Conservation (phyloP, 2,329 filamentous ascomycete genomes). For the Aureobasidium pullulans region DNA sequence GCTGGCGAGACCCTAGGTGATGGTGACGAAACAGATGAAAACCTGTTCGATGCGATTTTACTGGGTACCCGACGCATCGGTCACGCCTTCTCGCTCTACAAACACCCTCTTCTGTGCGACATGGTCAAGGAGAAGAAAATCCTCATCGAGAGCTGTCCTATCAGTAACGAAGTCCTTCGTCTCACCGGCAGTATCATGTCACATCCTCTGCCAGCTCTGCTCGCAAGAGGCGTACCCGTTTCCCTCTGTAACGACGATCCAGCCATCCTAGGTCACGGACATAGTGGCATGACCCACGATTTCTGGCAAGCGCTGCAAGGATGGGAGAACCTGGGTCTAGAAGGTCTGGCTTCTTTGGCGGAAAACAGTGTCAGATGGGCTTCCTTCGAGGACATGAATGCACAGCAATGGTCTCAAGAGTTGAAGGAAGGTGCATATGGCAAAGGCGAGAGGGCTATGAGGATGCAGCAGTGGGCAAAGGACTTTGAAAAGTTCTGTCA, state of each 20-base stretch:
- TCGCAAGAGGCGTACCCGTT: slow-evolving; percentile 77
- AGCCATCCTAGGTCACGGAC: slow-evolving; percentile 76
- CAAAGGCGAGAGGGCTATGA: slow-evolving; percentile 59
- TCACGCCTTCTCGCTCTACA: slow-evolving; percentile 81
- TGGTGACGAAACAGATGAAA: slow-evolving; percentile 68
- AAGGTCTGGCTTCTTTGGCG: slow-evolving; percentile 75
- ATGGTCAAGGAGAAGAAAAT: slow-evolving; percentile 86
- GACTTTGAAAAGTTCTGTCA: slow-evolving; percentile 87
- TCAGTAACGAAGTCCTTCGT: slow-evolving; percentile 80
- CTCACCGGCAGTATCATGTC: slow-evolving; percentile 68
- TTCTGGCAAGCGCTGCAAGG: slow-evolving; percentile 92
- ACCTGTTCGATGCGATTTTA: slow-evolving; percentile 82
- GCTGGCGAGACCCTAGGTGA: slow-evolving; percentile 82
- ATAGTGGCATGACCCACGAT: slow-evolving; percentile 78
- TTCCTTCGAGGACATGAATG: slow-evolving; percentile 71
- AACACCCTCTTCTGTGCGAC: slow-evolving; percentile 82
- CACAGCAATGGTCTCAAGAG: slow-evolving; percentile 63
- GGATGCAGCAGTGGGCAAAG: slow-evolving; percentile 68
- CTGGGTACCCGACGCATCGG: slow-evolving; percentile 84
- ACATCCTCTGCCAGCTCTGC: slow-evolving; percentile 74
- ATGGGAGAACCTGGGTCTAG: slow-evolving; percentile 84
- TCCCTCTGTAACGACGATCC: slow-evolving; percentile 87
- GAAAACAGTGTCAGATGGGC: slow-evolving; percentile 92
- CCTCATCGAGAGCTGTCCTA: slow-evolving; percentile 81
- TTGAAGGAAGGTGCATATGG: slow-evolving; percentile 70